These are phyloP conservation scores for Parastagonospora nodorum DNA, from an alignment of 2,329 filamentous ascomycete genomes.

Conservation along the genomic window DNA sequence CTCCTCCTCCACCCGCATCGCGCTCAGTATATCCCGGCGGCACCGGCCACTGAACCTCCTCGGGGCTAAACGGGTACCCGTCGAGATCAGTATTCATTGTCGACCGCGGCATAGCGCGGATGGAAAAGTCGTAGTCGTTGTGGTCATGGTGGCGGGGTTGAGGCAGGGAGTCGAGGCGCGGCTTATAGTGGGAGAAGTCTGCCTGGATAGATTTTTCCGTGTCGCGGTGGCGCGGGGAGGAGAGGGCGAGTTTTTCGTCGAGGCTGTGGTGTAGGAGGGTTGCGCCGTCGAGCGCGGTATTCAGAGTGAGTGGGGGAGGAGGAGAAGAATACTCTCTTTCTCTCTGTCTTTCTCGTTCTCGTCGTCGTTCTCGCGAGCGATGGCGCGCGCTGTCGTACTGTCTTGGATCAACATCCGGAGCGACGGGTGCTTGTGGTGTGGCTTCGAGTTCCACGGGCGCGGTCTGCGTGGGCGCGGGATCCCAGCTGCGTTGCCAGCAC, in stretches of 20 bases:
- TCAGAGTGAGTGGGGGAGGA: conserved; percentile 6
- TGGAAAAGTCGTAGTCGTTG: conserved; percentile 6
- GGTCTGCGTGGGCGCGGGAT: conserved; percentile 22
- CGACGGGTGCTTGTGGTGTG: background rate
- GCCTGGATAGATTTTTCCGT: conserved; percentile 36
- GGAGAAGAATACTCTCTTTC: too few relatives aligned
- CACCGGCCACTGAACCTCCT: conserved; percentile 24
- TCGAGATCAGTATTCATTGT: conserved; percentile 16
- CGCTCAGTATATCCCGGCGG: conserved; percentile 21
- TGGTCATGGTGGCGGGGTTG: background rate
- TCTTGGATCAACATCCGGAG: background rate
- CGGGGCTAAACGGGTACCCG: conserved; percentile 19
- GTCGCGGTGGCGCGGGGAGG: conserved; percentile 22
- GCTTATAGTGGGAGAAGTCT: conserved; percentile 28
- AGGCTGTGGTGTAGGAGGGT: conserved; percentile 31
- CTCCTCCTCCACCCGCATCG: background rate
- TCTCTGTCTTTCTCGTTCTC: background rate
- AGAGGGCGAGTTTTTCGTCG: conserved; percentile 37
- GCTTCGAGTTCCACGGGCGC: conserved; percentile 41
- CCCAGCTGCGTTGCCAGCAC: conserved; percentile 45
- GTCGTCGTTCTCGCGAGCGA: background rate
- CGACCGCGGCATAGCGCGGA: conserved; percentile 7
- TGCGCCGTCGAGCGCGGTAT: conserved; percentile 20
- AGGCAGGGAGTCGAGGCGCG: conserved; percentile 10
- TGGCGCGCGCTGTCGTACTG: background rate